Evolutionary conservation across 1,284 basidiomycete genomes (phyloP).

Genomic region (Pseudozyma sp.): DNA sequence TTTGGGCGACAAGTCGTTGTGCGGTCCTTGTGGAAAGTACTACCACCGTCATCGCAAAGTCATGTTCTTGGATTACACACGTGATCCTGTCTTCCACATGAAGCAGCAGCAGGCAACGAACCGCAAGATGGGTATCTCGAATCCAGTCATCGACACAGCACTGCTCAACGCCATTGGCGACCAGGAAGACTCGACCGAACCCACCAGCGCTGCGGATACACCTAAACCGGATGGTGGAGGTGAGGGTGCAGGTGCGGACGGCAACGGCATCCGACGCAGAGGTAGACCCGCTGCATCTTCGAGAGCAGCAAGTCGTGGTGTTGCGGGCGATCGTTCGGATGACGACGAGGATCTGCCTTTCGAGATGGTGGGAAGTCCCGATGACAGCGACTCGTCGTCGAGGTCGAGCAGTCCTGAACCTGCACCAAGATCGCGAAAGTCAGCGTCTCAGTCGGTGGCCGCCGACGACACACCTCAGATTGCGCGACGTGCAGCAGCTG

Average conservation of each 20-base stretch:
- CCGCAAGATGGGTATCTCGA: slow-evolving; percentile 44
- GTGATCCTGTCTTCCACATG: slow-evolving; percentile 59
- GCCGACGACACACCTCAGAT: slow-evolving; percentile 75
- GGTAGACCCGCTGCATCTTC: slow-evolving; percentile 28
- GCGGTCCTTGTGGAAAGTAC: slow-evolving; percentile 85
- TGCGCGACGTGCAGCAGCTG: slow-evolving; percentile 30
- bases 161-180: slow-evolving; percentile 44
- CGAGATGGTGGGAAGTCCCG: slow-evolving; percentile 61
- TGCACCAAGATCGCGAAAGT: slow-evolving; percentile 33
- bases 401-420: slow-evolving; percentile 48
- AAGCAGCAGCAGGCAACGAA: slow-evolving; percentile 50
- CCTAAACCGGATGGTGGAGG: slow-evolving; percentile 30
- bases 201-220: slow-evolving; percentile 51
- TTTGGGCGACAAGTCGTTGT: slow-evolving; percentile 88
- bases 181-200: slow-evolving; percentile 41
- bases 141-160: slow-evolving; percentile 40
- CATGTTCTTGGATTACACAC: slow-evolving; percentile 58
- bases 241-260: slow-evolving; percentile 11
- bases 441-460: slow-evolving; percentile 70
- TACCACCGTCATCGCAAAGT: slow-evolving; percentile 66
- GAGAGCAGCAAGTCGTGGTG: slow-evolving; percentile 16
- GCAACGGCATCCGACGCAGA: slow-evolving; percentile 19
- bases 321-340: slow-evolving; percentile 30
- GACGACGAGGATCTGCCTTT: slow-evolving; percentile 60
- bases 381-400: slow-evolving; percentile 52